Evolutionary conservation across 352 stramenopile species (phyloP), one percentile per base, ranked within the genome.

Genomic region (Globisporangium orthogonon): DNA sequence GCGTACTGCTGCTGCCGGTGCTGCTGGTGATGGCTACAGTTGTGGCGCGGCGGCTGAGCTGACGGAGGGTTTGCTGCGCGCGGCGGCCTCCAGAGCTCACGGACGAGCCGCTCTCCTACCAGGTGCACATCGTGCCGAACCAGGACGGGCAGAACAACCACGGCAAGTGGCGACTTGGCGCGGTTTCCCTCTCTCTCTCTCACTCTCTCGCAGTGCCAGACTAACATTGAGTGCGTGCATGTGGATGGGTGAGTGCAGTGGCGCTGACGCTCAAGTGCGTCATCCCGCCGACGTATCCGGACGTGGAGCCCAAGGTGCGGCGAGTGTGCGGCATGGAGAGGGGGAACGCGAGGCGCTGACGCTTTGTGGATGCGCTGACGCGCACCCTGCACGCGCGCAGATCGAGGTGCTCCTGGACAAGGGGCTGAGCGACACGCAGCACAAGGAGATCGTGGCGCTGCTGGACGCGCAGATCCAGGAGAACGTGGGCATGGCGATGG

Each of bases 401-500:
- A 67, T 95, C 50, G 83, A 93, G 15, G 61, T 92, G 58, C 55
- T 87, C 15, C 54, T 93, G 52, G 81, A 92, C 50, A 92, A 92
- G 54, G 85, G 85, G 15, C 56, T 95, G 48, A 85, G 72, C 47
- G 81, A 92, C 52, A 73, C 76, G 47, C 85, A 95, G 59, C 58
- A 84, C 56, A 91, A 91, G 63, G 85, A 93, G 57, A 74, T 93
- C 53, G 74, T 82, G 56, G 51, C 74, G 50, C 56, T 95, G 52
- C 58, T 95, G 55, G 55, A 62, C 28, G 60, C 79, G 43, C 83
- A 93, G 60, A 67, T 92, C 28, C 60, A 78, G 45, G 85, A 93
- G 58, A 93, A 93, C 60, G 72, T 88, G 52, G 83, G 83, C 51
- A 93, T 95, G 81, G 81, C 82, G 48, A 94, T 93, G 83, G 86